Evolutionary conservation across 164 flowering plant genomes (phyloP).

Genomic region (Kalanchoe fedtschenkoi): DNA sequence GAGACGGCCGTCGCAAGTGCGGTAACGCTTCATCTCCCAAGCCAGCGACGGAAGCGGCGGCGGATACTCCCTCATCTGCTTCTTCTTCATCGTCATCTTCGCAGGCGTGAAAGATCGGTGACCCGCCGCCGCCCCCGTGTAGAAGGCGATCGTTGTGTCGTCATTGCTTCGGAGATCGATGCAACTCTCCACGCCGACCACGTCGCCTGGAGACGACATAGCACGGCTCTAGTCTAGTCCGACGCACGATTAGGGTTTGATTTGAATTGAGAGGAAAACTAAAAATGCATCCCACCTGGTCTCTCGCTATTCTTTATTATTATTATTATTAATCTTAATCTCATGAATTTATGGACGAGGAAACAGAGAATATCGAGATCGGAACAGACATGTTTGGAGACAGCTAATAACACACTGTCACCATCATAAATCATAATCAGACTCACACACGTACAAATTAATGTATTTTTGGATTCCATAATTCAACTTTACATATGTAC

Average conservation of each 20-base stretch:
- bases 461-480: too few relatives aligned
- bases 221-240: neutral
- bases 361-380: too few relatives aligned
- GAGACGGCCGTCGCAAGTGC: neutral
- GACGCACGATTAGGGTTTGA: neutral
- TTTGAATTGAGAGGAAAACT: neutral
- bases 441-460: too few relatives aligned
- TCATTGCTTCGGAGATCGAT: neutral
- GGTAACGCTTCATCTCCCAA: neutral
- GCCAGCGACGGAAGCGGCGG: constrained; percentile 1
- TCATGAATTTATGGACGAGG: too few relatives aligned
- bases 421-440: too few relatives aligned
- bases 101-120: constrained; percentile 1
- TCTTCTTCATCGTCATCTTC: neutral
- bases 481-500: too few relatives aligned
- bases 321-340: too few relatives aligned
- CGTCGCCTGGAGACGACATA: constrained; percentile 5
- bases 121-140: neutral
- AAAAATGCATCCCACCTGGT: too few relatives aligned
- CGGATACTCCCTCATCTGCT: neutral
- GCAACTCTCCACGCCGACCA: neutral
- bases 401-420: too few relatives aligned
- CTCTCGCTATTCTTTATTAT: too few relatives aligned
- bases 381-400: too few relatives aligned
- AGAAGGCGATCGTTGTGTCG: neutral